phyloP scores from a whole-genome alignment of 2,329 filamentous ascomycete genomes.

The Neurospora sp. region DNA sequence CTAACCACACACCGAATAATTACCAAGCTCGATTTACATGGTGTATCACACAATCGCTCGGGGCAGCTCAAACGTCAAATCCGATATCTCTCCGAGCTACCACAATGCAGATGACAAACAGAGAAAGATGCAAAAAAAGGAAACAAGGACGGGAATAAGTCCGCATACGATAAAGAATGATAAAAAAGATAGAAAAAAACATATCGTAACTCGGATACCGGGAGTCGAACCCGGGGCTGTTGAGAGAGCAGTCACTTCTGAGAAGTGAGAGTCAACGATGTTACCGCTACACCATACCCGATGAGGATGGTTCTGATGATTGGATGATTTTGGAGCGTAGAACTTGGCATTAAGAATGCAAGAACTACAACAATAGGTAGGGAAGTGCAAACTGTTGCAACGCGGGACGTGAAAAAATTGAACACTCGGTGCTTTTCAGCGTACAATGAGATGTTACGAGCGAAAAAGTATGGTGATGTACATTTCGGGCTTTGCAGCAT shows the following conservation, averaged over 20 bases:
- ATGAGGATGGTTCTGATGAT: not conserved
- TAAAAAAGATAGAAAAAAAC: not conserved
- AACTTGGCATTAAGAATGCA: not conserved
- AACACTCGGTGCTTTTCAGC: not conserved
- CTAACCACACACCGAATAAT: not conserved
- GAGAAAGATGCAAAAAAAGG: not conserved
- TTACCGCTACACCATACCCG: not conserved
- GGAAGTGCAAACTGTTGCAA: not conserved
- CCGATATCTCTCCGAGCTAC: not conserved
- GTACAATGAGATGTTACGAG: no score
- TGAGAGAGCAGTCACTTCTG: not conserved
- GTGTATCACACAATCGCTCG: not conserved
- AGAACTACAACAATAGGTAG: rapidly evolving
- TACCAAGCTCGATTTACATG: not conserved
- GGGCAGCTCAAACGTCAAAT: not conserved
- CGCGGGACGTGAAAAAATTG: not conserved
- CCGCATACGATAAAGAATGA: no score
- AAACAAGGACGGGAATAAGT: not conserved
- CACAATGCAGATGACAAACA: not conserved
- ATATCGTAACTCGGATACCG: not conserved
- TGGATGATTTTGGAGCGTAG: not conserved
- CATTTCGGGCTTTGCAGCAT: not conserved
- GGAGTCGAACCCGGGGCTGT: not conserved
- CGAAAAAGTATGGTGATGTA: not conserved
- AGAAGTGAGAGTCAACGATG: not conserved